Evolutionary conservation across 2,329 filamentous ascomycete species (phyloP).

Genomic region (Microsporum audouinii): DNA sequence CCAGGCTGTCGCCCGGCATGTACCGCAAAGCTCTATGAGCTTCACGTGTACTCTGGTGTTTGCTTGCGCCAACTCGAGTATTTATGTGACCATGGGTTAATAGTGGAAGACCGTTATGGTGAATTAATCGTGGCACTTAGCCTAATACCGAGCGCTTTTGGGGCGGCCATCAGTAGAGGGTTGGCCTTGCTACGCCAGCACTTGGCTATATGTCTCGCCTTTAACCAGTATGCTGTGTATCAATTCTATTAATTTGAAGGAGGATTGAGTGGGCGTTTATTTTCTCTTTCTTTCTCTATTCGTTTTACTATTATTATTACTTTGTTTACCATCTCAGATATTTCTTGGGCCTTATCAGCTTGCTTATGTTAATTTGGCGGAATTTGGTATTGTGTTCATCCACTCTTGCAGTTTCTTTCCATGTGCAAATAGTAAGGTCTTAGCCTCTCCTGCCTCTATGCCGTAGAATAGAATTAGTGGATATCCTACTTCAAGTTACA

Average conservation of each 20-base stretch:
- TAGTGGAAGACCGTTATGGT: background rate
- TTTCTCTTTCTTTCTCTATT: background rate
- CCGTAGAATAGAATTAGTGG: no score
- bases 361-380: background rate
- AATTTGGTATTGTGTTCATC: no score
- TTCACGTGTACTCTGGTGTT: background rate
- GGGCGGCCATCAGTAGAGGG: background rate
- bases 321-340: background rate
- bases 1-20: background rate
- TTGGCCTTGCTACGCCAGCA: background rate
- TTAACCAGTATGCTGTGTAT: background rate
- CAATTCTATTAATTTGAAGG: background rate
- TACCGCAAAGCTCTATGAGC: background rate
- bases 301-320: background rate
- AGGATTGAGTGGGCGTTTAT: background rate
- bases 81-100: background rate
- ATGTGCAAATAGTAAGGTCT: no score
- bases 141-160: background rate
- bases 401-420: no score
- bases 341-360: background rate
- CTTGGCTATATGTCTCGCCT: background rate
- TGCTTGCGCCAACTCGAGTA: background rate
- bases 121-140: background rate
- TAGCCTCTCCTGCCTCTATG: no score
- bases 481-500: no score